phyloP scores from a whole-genome alignment of 2,329 filamentous ascomycete species.

The Colletotrichum gloeosporioides region DNA sequence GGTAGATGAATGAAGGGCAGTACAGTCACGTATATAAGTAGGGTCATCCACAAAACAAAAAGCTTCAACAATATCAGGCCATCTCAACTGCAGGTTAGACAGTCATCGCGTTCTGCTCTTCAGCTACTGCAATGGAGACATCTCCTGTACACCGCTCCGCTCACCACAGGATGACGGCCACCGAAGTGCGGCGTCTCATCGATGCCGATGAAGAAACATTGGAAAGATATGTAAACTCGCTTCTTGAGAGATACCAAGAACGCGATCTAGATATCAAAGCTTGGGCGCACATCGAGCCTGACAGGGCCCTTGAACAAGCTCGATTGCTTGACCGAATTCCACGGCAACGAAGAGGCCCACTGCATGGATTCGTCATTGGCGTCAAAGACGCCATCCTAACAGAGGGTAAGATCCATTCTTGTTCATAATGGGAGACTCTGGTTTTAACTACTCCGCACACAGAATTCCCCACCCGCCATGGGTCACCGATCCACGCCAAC shows the following conservation, averaged over 20 bases:
- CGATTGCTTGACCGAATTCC: conserved; percentile 54
- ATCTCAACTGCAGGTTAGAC: neutral
- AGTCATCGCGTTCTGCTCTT: neutral
- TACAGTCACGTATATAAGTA: neutral
- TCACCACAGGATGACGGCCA: neutral
- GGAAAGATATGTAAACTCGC: conserved; percentile 49
- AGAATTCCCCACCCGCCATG: conserved; percentile 62
- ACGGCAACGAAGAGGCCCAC: conserved; percentile 49
- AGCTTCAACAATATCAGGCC: neutral
- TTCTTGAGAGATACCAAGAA: conserved; percentile 48
- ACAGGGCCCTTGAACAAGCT: conserved; percentile 53
- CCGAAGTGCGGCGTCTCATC: neutral
- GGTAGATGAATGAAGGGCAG: neutral
- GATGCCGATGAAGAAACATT: conserved; percentile 45
- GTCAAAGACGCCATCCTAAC: conserved; percentile 66
- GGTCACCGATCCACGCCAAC: conserved; percentile 57
- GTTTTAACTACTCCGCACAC: neutral
- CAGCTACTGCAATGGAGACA: neutral
- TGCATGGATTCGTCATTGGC: conserved; percentile 62
- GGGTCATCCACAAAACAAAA: neutral
- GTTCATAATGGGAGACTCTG: neutral
- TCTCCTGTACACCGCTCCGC: neutral
- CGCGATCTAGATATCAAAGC: conserved; percentile 51
- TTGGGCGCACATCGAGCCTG: conserved; percentile 52
- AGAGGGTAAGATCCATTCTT: conserved; percentile 39